Evolutionary conservation across 2,329 filamentous ascomycete genomes (phyloP), one percentile per base, ranked within the genome.

Genomic region (Teratosphaeria nubilosa): DNA sequence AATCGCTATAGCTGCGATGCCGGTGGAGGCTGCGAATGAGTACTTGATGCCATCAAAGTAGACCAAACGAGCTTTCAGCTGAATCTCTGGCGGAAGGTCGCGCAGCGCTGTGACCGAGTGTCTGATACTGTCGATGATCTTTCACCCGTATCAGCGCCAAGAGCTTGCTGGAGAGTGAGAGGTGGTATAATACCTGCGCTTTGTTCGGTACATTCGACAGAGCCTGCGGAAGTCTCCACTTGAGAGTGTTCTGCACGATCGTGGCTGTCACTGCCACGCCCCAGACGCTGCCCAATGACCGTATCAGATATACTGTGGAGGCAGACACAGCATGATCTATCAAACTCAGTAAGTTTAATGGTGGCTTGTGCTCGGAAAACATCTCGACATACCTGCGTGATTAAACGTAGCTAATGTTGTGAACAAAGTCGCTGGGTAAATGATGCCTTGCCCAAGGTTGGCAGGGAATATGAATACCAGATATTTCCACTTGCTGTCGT

Each of bases 201-300:
- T 83, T 84, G 63, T 84, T 75, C 60, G 80, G 75, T 67, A 85
- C 73, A 67, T 77, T 78, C 66, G 73, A 76, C 69, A 86, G 72
- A 63, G 77, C 82, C 60, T 74, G 71, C 5, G 80, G 78, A 27
- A 86, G 74, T 60, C 77, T 75, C 63, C 77, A 72, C 64, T 76
- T 81, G 62, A 86, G 75, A 57, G 80, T 81, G 58, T 82, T 86
- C 70, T 86, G 84, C 34, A 85, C 76, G 51, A 86, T 82, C 6
- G 83, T 78, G 9, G 83, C 84, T 0, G 82, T 82, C 37, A 83
- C 74, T 0, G 84, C 83, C 1, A 86, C 84, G 10, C 84, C 83
- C 78, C 82, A 86, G 16, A 86, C 83, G 0, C 79, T 81, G 1
- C 83, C 84, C 2, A 86, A 72, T 0, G 82, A 86, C 27, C 84